Conservation (phyloP, 176 grass and related monocot genomes). For the Thalia dealbata region DNA sequence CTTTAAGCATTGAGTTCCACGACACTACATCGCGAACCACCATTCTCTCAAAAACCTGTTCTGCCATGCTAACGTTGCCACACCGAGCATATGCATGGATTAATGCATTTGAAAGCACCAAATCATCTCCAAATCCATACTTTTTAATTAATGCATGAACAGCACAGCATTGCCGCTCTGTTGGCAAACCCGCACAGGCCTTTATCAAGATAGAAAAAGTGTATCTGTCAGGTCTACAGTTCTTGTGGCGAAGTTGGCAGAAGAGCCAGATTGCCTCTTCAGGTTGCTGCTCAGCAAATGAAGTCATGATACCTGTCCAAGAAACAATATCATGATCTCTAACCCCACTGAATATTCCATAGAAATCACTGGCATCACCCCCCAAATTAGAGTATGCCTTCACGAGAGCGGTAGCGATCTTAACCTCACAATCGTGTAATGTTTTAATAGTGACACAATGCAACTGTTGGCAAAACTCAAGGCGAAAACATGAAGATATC, state of each 20-base stretch:
- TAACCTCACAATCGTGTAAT: neutral
- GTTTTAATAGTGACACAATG: constrained; percentile 13
- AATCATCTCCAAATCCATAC: constrained; percentile 9
- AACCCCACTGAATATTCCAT: neutral
- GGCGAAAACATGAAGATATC: neutral
- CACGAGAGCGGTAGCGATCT: constrained; percentile 14
- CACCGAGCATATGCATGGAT: constrained; percentile 18
- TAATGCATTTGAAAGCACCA: constrained; percentile 11
- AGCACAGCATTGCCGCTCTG: constrained; percentile 11
- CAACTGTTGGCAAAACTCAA: constrained; percentile 11
- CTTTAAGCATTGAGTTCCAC: constrained; percentile 21
- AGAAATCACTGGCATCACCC: neutral
- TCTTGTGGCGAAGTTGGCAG: neutral
- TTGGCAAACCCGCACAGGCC: constrained; percentile 1
- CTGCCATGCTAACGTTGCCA: constrained; percentile 6
- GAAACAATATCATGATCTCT: constrained; percentile 13
- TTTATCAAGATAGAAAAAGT: constrained; percentile 6
- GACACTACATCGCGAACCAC: constrained; percentile 12
- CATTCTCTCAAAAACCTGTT: constrained; percentile 8
- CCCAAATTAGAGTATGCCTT: constrained; percentile 8
- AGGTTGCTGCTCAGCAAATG: constrained; percentile 8
- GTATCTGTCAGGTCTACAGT: constrained; percentile 9
- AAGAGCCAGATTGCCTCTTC: constrained; percentile 8
- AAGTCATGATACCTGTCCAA: constrained; percentile 18
- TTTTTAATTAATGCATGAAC: constrained; percentile 9